phyloP scores from a whole-genome alignment of 1,284 basidiomycete species.

The Somion occarium region DNA sequence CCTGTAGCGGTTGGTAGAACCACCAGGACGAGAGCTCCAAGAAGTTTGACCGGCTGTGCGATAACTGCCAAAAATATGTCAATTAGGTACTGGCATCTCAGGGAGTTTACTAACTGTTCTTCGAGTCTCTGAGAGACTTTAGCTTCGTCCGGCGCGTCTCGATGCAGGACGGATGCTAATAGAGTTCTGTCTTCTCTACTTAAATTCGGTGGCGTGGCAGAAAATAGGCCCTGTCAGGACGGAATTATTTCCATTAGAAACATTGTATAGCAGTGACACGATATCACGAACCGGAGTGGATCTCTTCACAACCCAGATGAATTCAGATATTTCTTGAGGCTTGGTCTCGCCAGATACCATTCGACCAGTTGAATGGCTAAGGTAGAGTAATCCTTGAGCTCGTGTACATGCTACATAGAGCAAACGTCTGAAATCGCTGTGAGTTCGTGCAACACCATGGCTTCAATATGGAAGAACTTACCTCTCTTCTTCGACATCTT shows the following conservation, averaged over 20 bases:
- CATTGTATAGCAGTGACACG: background rate
- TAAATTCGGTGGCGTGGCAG: constrained; percentile 6
- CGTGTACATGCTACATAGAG: constrained; percentile 91
- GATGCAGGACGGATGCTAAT: constrained; percentile 30
- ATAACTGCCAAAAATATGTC: no score
- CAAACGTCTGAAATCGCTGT: constrained; percentile 51
- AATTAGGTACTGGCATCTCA: background rate
- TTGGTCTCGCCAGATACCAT: constrained; percentile 48
- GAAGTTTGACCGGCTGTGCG: no score
- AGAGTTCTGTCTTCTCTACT: constrained; percentile 11
- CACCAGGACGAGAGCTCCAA: no score
- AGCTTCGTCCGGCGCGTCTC: constrained; percentile 34
- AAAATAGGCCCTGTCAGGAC: constrained; percentile 12
- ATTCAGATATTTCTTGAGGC: constrained; percentile 40
- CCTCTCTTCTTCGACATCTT: constrained; percentile 83
- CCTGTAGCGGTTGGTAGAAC: no score
- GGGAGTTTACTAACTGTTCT: constrained; percentile 36
- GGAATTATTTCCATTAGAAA: background rate
- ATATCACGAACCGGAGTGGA: background rate
- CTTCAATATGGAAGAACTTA: constrained; percentile 25
- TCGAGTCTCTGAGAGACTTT: constrained; percentile 38
- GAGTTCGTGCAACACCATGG: background rate
- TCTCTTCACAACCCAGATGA: constrained; percentile 30
- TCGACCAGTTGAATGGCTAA: constrained; percentile 46
- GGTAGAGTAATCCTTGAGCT: constrained; percentile 73